phyloP scores from a whole-genome alignment of 1,139 yeast genomes.

The Lodderomyces orthopsilosis region DNA sequence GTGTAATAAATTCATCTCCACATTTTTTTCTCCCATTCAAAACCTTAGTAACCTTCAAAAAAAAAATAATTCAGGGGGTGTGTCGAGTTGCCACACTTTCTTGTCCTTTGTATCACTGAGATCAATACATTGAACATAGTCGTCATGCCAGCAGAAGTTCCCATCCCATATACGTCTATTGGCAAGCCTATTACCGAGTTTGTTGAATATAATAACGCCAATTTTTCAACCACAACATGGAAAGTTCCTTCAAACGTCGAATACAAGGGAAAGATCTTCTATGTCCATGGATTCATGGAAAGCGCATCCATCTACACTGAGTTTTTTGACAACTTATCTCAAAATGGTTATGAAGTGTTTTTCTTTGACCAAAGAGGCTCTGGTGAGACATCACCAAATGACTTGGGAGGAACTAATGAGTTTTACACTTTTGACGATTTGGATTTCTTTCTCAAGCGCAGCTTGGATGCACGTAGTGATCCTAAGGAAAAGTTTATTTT shows the following conservation, averaged over 20 bases:
- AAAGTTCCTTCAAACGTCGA: constrained; percentile 32
- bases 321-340: constrained; percentile 56
- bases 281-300: constrained; percentile 85
- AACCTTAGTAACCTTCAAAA: too few species aligned
- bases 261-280: constrained; percentile 55
- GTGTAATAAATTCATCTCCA: too few species aligned
- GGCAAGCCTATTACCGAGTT: constrained; percentile 28
- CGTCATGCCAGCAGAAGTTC: constrained; percentile 6
- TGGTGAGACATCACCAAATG: constrained; percentile 68
- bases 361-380: constrained; percentile 89
- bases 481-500: constrained; percentile 49
- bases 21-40: too few species aligned
- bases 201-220: constrained; percentile 35
- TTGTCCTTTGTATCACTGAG: too few species aligned
- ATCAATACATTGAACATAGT: too few species aligned
- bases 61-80: too few species aligned
- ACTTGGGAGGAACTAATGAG: constrained; percentile 70
- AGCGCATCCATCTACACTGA: constrained; percentile 52
- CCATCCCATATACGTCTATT: constrained; percentile 36
- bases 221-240: constrained; percentile 42
- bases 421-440: constrained; percentile 62
- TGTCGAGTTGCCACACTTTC: too few species aligned
- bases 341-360: constrained; percentile 68
- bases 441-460: constrained; percentile 54
- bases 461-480: constrained; percentile 23